These are phyloP conservation scores for Sarcomyxa edulis DNA, from an alignment of 768 basidiomycete genomes.

Conservation along the genomic window DNA sequence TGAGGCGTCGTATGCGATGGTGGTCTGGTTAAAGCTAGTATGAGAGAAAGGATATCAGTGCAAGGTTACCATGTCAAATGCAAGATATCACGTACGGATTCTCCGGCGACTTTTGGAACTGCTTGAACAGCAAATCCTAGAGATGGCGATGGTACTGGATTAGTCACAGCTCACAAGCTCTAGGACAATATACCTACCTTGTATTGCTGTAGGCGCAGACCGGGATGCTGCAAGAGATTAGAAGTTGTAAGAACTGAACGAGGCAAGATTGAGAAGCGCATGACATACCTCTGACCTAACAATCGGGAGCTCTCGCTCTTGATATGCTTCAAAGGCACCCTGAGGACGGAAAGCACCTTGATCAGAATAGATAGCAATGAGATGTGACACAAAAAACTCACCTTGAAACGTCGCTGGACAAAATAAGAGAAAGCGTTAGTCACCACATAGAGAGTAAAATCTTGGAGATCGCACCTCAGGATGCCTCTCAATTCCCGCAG, in stretches of 20 bases:
- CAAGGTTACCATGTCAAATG: background rate
- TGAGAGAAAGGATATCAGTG: constrained; percentile 1
- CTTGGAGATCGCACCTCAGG: constrained; percentile 69
- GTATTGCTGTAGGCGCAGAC: constrained; percentile 88
- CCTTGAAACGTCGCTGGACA: constrained; percentile 82
- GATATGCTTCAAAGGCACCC: constrained; percentile 89
- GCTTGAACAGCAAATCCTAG: constrained; percentile 84
- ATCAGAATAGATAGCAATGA: constrained; percentile 3
- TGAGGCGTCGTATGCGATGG: constrained; percentile 75
- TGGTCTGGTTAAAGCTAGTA: constrained; percentile 76
- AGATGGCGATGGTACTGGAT: constrained; percentile 3
- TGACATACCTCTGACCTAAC: constrained; percentile 61
- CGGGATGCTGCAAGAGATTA: constrained; percentile 69
- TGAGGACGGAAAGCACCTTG: constrained; percentile 22
- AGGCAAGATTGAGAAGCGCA: constrained; percentile 6
- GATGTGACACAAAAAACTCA: constrained; percentile 16
- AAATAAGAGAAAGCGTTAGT: constrained; percentile 10
- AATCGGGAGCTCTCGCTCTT: constrained; percentile 82
- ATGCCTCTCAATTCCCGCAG: constrained; percentile 83
- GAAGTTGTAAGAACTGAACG: constrained; percentile 9
- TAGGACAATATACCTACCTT: constrained; percentile 40
- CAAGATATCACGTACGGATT: constrained; percentile 65
- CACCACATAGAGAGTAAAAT: constrained; percentile 8
- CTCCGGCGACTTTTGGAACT: constrained; percentile 95
- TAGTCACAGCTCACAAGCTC: background rate